These are phyloP conservation scores for Ichthyophonus hoferi DNA, from an alignment of 208 protist species.

Conservation along the genomic window DNA sequence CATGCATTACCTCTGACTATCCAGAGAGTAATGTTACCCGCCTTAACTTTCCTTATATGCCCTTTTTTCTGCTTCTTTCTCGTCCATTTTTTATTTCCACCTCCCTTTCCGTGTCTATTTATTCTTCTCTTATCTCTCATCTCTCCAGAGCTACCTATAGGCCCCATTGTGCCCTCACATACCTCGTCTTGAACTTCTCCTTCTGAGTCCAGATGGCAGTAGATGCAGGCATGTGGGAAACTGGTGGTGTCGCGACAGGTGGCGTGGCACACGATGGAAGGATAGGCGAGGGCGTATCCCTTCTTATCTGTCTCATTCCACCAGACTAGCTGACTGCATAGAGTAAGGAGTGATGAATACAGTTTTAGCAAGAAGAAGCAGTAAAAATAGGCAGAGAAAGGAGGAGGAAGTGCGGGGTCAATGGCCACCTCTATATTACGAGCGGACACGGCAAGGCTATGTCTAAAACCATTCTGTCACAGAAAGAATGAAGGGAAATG, in stretches of 20 bases:
- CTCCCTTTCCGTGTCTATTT: not conserved
- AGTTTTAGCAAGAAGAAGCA: not conserved
- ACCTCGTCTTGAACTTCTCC: not conserved
- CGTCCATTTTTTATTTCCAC: not conserved
- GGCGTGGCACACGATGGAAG: slow-evolving; percentile 23
- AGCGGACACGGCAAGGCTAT: too few species aligned
- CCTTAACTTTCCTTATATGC: not conserved
- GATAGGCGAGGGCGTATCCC: not conserved
- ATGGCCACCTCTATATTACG: too few species aligned
- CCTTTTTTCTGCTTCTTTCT: not conserved
- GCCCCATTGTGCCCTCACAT: too few species aligned
- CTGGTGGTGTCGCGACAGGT: not conserved
- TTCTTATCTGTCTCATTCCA: not conserved
- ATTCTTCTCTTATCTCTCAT: not conserved
- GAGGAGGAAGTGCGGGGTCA: too few species aligned
- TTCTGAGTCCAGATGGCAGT: slow-evolving; percentile 20
- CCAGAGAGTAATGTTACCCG: too few species aligned
- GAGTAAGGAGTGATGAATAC: too few species aligned
- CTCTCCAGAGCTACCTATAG: not conserved
- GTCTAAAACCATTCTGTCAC: too few species aligned
- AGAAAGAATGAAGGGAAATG: too few species aligned
- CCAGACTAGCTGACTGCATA: slow-evolving; percentile 7
- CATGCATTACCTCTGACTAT: too few species aligned
- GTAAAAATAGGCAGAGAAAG: too few species aligned
- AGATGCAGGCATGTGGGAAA: not conserved